phyloP scores from a whole-genome alignment of 2,329 filamentous ascomycete genomes.

The Apiospora aurea region DNA sequence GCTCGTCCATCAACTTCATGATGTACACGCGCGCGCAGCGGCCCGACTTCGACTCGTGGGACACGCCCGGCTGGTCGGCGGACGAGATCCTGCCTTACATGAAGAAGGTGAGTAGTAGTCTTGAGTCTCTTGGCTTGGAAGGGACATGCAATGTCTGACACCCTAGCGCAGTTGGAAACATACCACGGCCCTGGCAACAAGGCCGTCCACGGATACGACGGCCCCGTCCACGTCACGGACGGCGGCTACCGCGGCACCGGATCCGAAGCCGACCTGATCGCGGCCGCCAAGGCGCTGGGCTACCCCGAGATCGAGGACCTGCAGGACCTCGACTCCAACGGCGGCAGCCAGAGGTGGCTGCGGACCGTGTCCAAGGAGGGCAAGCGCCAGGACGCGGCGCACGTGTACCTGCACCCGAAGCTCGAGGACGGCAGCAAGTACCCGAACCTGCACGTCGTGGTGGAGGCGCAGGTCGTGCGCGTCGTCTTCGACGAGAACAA shows the following conservation, averaged over 20 bases:
- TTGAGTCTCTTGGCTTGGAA: too few species aligned
- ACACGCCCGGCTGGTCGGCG: constrained; percentile 40
- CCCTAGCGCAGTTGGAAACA: constrained; percentile 36
- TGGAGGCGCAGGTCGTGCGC: constrained; percentile 46
- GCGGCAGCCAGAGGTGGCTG: constrained; percentile 41
- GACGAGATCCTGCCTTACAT: constrained; percentile 55
- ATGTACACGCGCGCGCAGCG: constrained; percentile 47
- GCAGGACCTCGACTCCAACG: constrained; percentile 52
- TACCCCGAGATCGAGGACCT: constrained; percentile 57
- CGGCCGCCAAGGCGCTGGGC: constrained; percentile 53
- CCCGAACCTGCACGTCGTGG: constrained; percentile 41
- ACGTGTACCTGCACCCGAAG: constrained; percentile 38
- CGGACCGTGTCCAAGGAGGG: constrained; percentile 38
- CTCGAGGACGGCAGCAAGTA: constrained; percentile 37
- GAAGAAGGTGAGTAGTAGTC: constrained; percentile 54
- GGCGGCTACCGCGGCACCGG: constrained; percentile 49
- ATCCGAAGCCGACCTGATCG: constrained; percentile 54
- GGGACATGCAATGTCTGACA: constrained; percentile 33
- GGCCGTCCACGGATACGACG: constrained; percentile 53
- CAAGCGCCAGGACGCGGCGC: constrained; percentile 39
- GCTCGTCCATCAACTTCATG: constrained; percentile 58
- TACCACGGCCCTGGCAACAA: constrained; percentile 46
- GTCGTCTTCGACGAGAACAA: constrained; percentile 60
- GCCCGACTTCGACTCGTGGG: constrained; percentile 43
- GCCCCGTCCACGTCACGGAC: constrained; percentile 56